Percentiles rank a stretch among this genome's conserved stretches.
Evolutionary conservation across 2,329 filamentous ascomycete species (phyloP).

Genomic region (Ophiocordyceps australis): DNA sequence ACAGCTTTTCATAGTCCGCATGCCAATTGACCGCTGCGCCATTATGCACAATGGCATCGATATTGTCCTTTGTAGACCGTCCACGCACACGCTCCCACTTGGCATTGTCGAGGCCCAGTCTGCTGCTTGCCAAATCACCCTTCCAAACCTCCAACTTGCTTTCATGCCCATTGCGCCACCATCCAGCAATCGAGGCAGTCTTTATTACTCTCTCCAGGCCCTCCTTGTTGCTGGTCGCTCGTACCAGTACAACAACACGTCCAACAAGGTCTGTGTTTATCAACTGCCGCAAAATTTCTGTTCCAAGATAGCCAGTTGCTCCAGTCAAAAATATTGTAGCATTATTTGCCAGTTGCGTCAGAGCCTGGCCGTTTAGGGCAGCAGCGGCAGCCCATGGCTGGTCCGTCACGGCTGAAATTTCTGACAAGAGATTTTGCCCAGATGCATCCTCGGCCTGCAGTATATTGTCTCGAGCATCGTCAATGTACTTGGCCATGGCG

Average conservation of each 20-base stretch:
- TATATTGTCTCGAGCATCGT: neutral
- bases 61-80: constrained; percentile 24
- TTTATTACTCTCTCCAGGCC: constrained; percentile 42
- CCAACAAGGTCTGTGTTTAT: constrained; percentile 28
- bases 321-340: constrained; percentile 62
- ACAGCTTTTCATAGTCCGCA: constrained; percentile 53
- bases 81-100: constrained; percentile 38
- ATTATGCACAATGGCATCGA: constrained; percentile 64
- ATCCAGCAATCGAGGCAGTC: constrained; percentile 2
- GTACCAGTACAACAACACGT: constrained; percentile 51
- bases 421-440: neutral
- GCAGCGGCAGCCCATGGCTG: neutral
- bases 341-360: neutral
- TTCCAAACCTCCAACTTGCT: constrained; percentile 4
- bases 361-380: neutral
- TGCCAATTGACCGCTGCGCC: constrained; percentile 72
- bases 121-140: constrained; percentile 2
- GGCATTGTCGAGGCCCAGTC: constrained; percentile 1
- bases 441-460: neutral
- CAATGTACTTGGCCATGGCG: constrained; percentile 1
- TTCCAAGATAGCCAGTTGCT: constrained; percentile 57
- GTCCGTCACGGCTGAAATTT: neutral
- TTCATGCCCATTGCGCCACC: constrained; percentile 3
- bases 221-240: constrained; percentile 39
- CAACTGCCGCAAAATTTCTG: constrained; percentile 58